phyloP scores from a whole-genome alignment of 2,329 filamentous ascomycete species.

The Cladosporium sp. region DNA sequence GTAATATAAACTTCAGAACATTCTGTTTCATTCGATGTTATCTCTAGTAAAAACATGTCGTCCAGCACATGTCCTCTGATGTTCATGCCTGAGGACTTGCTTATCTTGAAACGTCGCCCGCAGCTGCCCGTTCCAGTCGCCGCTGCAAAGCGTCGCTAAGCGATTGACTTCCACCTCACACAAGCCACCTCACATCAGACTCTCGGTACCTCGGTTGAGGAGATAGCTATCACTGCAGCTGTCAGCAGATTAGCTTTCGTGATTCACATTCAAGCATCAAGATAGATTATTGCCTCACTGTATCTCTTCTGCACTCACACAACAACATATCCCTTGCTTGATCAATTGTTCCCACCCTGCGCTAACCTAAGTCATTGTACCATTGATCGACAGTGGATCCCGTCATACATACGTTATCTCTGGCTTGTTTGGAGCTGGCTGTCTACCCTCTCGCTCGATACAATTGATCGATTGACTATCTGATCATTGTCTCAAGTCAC shows the following conservation, averaged over 20 bases:
- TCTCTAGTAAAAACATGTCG: too few species aligned
- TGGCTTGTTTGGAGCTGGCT: background rate
- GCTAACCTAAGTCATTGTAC: background rate
- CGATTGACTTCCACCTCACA: background rate
- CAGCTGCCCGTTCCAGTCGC: background rate
- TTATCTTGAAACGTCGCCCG: background rate
- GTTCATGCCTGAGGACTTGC: too few species aligned
- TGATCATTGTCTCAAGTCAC: background rate
- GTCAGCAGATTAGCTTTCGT: background rate
- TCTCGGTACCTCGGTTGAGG: constrained; percentile 5
- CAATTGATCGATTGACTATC: background rate
- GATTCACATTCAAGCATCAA: background rate
- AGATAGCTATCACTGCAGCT: background rate
- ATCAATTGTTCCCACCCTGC: background rate
- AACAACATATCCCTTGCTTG: background rate
- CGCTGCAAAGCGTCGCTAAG: constrained; percentile 9
- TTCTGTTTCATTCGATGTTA: too few species aligned
- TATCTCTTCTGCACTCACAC: background rate
- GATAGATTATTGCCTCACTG: background rate
- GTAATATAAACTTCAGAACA: too few species aligned
- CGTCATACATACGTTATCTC: background rate
- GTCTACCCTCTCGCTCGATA: background rate
- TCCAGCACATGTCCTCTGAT: too few species aligned
- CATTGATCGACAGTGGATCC: background rate
- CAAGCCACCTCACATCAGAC: background rate